Evolutionary conservation across 2,329 filamentous ascomycete genomes (phyloP).

Genomic region (Harringtonia lauricola): DNA sequence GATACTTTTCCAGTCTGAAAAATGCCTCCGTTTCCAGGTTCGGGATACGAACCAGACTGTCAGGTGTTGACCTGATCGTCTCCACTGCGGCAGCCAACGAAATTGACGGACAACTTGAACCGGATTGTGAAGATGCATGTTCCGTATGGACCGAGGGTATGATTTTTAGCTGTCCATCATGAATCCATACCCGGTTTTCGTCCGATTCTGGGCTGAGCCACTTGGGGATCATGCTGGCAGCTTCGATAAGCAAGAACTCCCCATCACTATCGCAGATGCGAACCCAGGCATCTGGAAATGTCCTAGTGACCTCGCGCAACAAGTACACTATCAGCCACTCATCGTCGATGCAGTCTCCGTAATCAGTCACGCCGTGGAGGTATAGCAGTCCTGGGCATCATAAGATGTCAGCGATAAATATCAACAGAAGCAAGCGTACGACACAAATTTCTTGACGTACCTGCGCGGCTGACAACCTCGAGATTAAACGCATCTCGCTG

Average conservation of each 20-base stretch:
- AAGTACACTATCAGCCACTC: constrained; percentile 96
- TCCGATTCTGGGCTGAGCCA: constrained; percentile 93
- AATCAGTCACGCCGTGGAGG: constrained; percentile 70
- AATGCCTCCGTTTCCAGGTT: constrained; percentile 83
- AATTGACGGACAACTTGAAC: constrained; percentile 27
- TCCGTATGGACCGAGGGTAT: not conserved
- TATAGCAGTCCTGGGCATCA: constrained; percentile 45
- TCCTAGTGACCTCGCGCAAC: constrained; percentile 66
- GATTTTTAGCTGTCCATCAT: constrained; percentile 41
- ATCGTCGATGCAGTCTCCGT: constrained; percentile 89
- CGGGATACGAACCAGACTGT: constrained; percentile 56
- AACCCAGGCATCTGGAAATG: constrained; percentile 67
- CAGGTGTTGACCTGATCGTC: constrained; percentile 44
- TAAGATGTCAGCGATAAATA: not conserved
- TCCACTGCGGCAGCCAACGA: constrained; percentile 52
- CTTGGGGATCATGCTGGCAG: constrained; percentile 72
- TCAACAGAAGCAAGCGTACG: too few species aligned
- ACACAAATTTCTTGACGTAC: constrained; percentile 25
- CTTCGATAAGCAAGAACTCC: constrained; percentile 91
- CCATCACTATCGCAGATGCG: constrained; percentile 80
- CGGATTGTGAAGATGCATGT: not conserved
- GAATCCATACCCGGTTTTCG: constrained; percentile 80
- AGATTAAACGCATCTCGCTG: constrained; percentile 76
- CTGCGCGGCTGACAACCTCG: constrained; percentile 46
- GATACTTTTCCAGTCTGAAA: constrained; percentile 77